These are phyloP conservation scores for Themeda triandra DNA, from an alignment of 176 grass and related monocot genomes.

Conservation along the genomic window DNA sequence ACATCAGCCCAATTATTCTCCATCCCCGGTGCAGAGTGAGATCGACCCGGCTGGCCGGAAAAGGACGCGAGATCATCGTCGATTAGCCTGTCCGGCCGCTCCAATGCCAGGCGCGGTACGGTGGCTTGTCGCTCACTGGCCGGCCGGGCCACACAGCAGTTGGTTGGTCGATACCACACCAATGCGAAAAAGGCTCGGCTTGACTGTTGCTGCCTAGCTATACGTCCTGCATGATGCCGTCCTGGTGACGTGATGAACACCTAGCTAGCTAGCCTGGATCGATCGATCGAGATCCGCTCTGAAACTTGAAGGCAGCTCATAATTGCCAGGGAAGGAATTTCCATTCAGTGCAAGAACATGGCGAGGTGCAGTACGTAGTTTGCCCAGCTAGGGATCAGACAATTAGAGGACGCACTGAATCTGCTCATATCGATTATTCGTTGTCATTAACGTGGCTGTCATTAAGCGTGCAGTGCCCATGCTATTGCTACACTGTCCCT, in stretches of 20 bases:
- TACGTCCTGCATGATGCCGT: no score
- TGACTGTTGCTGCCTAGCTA: not conserved
- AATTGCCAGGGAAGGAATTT: not conserved
- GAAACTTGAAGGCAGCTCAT: conserved; percentile 13
- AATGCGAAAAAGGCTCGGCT: conserved; percentile 20
- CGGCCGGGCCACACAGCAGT: not conserved
- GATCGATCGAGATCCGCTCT: conserved; percentile 25
- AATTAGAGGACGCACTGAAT: not conserved
- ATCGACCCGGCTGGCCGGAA: not conserved
- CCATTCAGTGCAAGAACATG: conserved; percentile 16
- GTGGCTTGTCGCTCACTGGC: not conserved
- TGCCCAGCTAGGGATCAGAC: not conserved
- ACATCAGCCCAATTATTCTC: not conserved
- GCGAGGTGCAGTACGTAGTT: not conserved
- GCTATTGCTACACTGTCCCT: not conserved
- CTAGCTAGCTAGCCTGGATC: not conserved
- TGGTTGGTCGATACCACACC: not conserved
- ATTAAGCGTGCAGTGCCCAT: not conserved
- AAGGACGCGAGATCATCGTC: not conserved
- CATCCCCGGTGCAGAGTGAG: not conserved
- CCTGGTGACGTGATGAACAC: not conserved
- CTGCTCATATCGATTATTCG: not conserved
- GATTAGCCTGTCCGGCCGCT: not conserved
- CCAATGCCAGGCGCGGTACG: not conserved
- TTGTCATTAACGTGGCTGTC: not conserved